Percentiles rank a stretch among this genome's conserved stretches.
Conservation (phyloP, 495 filamentous ascomycete genomes). For the Podospora appendiculata region DNA sequence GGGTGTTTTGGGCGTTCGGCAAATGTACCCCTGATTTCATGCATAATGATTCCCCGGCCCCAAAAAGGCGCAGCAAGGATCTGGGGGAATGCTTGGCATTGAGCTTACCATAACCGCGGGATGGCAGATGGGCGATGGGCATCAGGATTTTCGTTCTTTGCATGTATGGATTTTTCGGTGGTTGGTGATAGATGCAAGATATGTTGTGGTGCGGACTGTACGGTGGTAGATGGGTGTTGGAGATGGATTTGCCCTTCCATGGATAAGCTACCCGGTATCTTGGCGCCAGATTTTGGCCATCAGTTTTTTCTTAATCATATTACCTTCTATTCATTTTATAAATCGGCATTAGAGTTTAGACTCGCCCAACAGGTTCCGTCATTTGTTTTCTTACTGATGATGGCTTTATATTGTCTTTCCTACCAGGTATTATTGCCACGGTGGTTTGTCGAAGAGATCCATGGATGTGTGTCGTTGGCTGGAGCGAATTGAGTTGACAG, state of each 20-base stretch:
- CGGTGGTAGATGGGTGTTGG: not conserved
- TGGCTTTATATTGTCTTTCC: too few relatives aligned
- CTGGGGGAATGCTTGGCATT: slow-evolving; percentile 3
- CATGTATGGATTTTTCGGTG: not conserved
- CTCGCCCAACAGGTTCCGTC: too few relatives aligned
- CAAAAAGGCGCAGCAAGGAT: not conserved
- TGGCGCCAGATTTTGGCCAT: too few relatives aligned
- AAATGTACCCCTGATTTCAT: not conserved
- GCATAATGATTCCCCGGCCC: not conserved
- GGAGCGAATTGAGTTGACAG: too few relatives aligned
- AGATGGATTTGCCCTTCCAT: not conserved
- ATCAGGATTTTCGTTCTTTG: not conserved
- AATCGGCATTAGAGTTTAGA: too few relatives aligned
- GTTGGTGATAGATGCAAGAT: not conserved
- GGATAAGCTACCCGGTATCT: too few relatives aligned
- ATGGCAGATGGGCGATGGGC: not conserved
- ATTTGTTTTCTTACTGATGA: too few relatives aligned
- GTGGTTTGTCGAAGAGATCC: too few relatives aligned
- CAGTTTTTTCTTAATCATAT: too few relatives aligned
- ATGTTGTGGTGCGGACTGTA: not conserved
- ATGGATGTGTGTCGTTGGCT: too few relatives aligned
- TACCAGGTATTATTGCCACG: too few relatives aligned
- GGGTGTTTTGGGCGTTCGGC: slow-evolving; percentile 2
- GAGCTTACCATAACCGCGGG: not conserved
- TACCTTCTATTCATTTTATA: too few relatives aligned